phyloP scores from a whole-genome alignment of 2,329 filamentous ascomycete genomes.

The Magnaporthales sp. region DNA sequence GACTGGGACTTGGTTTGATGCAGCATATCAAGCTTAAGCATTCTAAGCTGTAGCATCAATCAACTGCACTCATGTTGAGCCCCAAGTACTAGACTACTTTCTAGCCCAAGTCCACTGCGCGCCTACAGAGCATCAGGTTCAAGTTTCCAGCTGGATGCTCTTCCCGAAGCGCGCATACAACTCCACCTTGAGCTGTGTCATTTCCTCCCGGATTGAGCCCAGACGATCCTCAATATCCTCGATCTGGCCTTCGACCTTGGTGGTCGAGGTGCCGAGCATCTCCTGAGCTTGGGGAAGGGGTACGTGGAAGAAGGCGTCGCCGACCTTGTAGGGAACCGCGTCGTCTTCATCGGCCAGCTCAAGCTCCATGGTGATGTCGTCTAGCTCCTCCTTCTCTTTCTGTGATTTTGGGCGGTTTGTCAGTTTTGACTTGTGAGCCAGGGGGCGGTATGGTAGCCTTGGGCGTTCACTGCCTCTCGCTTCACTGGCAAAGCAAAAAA shows the following conservation, averaged over 20 bases:
- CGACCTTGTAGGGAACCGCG: conserved; percentile 92
- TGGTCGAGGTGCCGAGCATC: conserved; percentile 63
- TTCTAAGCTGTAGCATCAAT: too few species aligned
- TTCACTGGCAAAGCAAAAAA: too few species aligned
- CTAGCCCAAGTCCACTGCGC: background rate
- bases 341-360: conserved; percentile 96
- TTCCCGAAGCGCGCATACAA: conserved; percentile 91
- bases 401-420: conserved; percentile 25
- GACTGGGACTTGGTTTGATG: too few species aligned
- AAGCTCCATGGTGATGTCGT: conserved; percentile 83
- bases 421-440: background rate
- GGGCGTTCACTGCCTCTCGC: too few species aligned
- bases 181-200: conserved; percentile 82
- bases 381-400: conserved; percentile 98
- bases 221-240: conserved; percentile 69
- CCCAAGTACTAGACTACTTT: background rate
- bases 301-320: conserved; percentile 88
- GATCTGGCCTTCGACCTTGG: conserved; percentile 70
- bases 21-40: too few species aligned
- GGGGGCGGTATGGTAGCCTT: too few species aligned
- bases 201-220: conserved; percentile 68
- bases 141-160: conserved; percentile 94
- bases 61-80: too few species aligned
- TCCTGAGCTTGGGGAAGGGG: conserved; percentile 79
- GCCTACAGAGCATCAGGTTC: conserved; percentile 17